Conservation (phyloP, 805 yeast species). For the Phaffomyces thermotolerans region DNA sequence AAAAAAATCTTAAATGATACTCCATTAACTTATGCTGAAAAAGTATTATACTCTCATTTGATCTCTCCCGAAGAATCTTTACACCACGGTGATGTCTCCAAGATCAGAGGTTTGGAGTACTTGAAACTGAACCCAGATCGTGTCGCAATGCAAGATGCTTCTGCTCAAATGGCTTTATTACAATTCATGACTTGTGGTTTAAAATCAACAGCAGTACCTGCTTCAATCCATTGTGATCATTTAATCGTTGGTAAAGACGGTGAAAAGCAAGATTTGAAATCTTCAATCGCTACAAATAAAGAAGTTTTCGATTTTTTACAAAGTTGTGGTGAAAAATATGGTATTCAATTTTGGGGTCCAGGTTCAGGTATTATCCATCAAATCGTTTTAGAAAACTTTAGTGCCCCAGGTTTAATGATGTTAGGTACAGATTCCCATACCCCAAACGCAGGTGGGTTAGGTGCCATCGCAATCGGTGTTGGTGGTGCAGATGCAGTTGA, state of each 20-base stretch:
- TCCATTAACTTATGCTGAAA: conserved; percentile 92
- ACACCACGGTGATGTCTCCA: conserved; percentile 41
- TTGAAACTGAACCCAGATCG: conserved; percentile 93
- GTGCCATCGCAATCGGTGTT: conserved; percentile 98
- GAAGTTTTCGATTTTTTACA: conserved; percentile 95
- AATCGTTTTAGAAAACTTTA: conserved; percentile 92
- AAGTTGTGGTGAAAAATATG: conserved; percentile 89
- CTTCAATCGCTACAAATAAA: conserved; percentile 78
- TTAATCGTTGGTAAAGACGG: conserved; percentile 95
- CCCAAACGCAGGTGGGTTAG: conserved; percentile 98
- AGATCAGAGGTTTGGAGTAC: conserved; percentile 80
- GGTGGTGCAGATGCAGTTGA: conserved; percentile 99
- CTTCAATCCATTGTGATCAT: conserved; percentile 96
- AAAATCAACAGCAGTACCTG: conserved; percentile 83
- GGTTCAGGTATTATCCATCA: conserved; percentile 99
- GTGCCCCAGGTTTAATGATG: conserved; percentile 96
- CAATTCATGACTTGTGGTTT: conserved; percentile 98
- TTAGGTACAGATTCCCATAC: conserved; percentile 98
- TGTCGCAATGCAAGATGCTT: conserved; percentile 99
- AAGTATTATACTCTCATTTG: conserved; percentile 87
- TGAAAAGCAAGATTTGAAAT: conserved; percentile 73
- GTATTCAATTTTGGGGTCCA: conserved; percentile 98
- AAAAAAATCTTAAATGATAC: conserved; percentile 54
- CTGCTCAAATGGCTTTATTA: conserved; percentile 97
- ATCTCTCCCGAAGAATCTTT: conserved; percentile 82